Base-by-base conservation (phyloP, 768 basidiomycete species). In the Pisolithus marmoratus region DNA sequence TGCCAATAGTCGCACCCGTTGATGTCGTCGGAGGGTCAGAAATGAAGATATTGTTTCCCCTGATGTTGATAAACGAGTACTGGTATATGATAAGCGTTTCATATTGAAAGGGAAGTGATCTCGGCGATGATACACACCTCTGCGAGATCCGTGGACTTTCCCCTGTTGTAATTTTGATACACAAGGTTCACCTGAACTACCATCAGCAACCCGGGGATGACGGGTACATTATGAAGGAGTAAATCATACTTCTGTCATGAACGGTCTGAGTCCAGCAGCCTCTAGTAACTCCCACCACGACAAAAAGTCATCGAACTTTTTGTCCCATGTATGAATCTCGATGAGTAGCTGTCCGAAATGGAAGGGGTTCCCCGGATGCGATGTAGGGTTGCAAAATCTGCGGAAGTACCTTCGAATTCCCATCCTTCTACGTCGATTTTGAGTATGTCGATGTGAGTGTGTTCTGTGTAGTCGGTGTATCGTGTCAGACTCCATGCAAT, bases 51-150 rank as follows among this genome's bases (percentile, higher is more conserved):
- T 78, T 80, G 53, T 66, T 57, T 49, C 80, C 80, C 47, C 73
- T 76, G 61, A 73, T 60, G 54, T 81, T 81, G 52, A 81, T 60
- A 69, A 81, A 81, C 9, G 79, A 81, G 57, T 79, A 81, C 76
- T 79, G 48, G 8, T 20, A 41, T 50, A 22, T 8, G 27, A 20
- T 45, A 61, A 40, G 59, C 38, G n/a, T 46, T 37, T 17, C 19
- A 11, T n/a, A 22, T 11, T 4, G 14, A 23, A n/a, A 49, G 5
- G 17, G 31, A 11, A 29, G 37, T 45, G 52, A n/a, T 2, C 2
- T 9, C 14, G 8, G 34, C 8, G 29, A 31, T 23, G 20, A 44
- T 11, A 41, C 68, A 36, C 55, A 78, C 78, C 72, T 81, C 80
- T 6, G 74, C 76, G 14, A 82, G 72, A 50, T 79, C 77, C 14